Evolutionary conservation across 2,329 filamentous ascomycete genomes (phyloP).

Genomic region (Gyromitra esculenta): DNA sequence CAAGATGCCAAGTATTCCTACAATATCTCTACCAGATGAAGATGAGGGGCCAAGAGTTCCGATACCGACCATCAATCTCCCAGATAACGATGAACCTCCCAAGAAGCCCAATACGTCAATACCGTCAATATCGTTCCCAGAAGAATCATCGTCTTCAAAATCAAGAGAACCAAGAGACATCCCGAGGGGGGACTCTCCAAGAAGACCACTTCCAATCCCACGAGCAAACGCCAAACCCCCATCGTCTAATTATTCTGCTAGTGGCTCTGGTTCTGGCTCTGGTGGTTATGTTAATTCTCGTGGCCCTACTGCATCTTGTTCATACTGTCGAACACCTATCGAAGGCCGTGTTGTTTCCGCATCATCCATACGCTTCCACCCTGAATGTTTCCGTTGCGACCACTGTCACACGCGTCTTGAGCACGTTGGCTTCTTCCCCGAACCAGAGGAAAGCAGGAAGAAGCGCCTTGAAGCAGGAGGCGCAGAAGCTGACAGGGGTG

Average conservation of each 20-base stretch:
- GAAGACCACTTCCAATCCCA: conserved; percentile 54
- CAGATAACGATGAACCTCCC: conserved; percentile 45
- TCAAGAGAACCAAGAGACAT: conserved; percentile 46
- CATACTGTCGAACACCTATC: conserved; percentile 84
- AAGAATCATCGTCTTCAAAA: conserved; percentile 39
- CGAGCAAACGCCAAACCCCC: conserved; percentile 74
- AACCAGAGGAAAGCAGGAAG: conserved; percentile 76
- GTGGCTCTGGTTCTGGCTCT: conserved; percentile 70
- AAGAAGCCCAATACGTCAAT: conserved; percentile 49
- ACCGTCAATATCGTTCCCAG: conserved; percentile 53
- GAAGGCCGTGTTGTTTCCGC: conserved; percentile 89
- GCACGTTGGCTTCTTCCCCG: conserved; percentile 94
- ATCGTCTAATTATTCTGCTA: conserved; percentile 81
- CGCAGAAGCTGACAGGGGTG: conserved; percentile 67
- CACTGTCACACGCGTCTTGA: conserved; percentile 88
- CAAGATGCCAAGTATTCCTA: conserved; percentile 53
- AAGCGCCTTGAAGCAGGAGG: conserved; percentile 71
- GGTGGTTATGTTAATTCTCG: conserved; percentile 83
- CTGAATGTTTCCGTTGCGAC: conserved; percentile 90
- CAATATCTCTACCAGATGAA: conserved; percentile 55
- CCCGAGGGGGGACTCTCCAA: conserved; percentile 37
- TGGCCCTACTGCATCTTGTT: conserved; percentile 78
- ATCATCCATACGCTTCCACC: conserved; percentile 85
- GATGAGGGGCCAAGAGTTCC: conserved; percentile 44
- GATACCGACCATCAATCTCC: conserved; percentile 52